phyloP scores from a whole-genome alignment of 2,329 filamentous ascomycete species.

The Daldinia sp. region DNA sequence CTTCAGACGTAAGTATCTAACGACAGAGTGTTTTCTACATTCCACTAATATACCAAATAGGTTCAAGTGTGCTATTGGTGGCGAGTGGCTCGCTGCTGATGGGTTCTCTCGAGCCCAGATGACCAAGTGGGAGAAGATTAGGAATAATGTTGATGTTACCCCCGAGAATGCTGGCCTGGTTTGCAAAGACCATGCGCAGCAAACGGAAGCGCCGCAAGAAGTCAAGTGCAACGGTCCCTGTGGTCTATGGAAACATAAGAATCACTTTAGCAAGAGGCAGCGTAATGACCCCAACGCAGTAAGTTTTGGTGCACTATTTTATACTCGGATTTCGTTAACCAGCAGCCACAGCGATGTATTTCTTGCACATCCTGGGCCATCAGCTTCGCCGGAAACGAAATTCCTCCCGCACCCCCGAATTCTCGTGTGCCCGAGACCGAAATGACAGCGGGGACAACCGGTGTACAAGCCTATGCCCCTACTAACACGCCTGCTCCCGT shows the following conservation, averaged over 20 bases:
- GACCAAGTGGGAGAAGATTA: constrained; percentile 37
- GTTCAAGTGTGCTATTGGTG: constrained; percentile 45
- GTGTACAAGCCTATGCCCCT: not conserved
- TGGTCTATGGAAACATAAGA: constrained; percentile 34
- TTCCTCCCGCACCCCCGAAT: constrained; percentile 35
- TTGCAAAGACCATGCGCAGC: constrained; percentile 43
- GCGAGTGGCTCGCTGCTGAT: constrained; percentile 42
- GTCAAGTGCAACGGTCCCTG: constrained; percentile 49
- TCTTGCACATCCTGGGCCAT: constrained; percentile 48
- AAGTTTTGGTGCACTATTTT: constrained; percentile 23
- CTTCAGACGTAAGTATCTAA: constrained; percentile 32
- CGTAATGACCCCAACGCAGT: constrained; percentile 44
- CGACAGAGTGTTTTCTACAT: not conserved
- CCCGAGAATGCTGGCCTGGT: constrained; percentile 40
- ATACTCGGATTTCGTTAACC: constrained; percentile 6
- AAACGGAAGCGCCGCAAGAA: constrained; percentile 14
- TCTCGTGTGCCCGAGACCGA: constrained; percentile 13
- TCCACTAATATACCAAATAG: constrained; percentile 25
- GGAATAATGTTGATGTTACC: constrained; percentile 25
- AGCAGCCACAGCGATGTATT: constrained; percentile 47
- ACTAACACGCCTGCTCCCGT: not conserved
- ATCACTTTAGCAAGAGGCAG: constrained; percentile 49
- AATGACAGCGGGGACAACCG: not conserved
- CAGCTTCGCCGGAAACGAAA: constrained; percentile 18
- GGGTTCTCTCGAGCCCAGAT: constrained; percentile 47